phyloP scores from a whole-genome alignment of 768 basidiomycete species.

The Termitomyces heimii region DNA sequence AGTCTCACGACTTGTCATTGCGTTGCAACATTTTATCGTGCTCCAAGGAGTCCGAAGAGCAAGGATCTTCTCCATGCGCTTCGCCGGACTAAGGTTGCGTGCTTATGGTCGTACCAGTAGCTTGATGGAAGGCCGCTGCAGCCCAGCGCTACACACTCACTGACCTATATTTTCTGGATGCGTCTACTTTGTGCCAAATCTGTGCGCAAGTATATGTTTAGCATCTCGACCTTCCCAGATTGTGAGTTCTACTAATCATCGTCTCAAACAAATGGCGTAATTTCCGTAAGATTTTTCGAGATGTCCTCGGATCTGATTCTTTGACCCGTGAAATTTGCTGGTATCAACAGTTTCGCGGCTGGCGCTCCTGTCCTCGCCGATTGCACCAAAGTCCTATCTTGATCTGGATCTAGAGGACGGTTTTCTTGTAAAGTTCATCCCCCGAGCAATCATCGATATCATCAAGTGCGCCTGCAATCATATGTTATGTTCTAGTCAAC shows the following conservation, averaged over 20 bases:
- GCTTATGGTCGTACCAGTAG: background rate
- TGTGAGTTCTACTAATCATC: background rate
- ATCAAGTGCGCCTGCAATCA: conserved; percentile 63
- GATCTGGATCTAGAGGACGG: background rate
- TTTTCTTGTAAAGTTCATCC: conserved; percentile 64
- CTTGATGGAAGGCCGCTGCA: background rate
- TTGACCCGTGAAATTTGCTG: conserved; percentile 35
- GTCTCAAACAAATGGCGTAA: background rate
- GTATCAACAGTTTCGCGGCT: conserved; percentile 51
- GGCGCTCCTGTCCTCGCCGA: conserved; percentile 55
- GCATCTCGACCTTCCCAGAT: background rate
- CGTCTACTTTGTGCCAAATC: conserved; percentile 53
- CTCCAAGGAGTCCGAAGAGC: background rate
- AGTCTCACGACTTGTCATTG: background rate
- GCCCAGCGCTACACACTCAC: conserved; percentile 14
- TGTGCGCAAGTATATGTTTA: conserved; percentile 36
- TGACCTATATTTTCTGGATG: conserved; percentile 44
- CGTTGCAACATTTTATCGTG: background rate
- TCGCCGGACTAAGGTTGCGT: background rate
- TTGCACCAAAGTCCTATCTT: conserved; percentile 22
- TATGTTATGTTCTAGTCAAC: conserved; percentile 35
- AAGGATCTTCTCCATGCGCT: background rate
- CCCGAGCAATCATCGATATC: conserved; percentile 53
- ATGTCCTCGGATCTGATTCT: background rate
- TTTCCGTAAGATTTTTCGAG: background rate